Evolutionary conservation across 2,329 filamentous ascomycete genomes (phyloP), one percentile per base, ranked within the genome.

Genomic region (Aspergillus proliferans): DNA sequence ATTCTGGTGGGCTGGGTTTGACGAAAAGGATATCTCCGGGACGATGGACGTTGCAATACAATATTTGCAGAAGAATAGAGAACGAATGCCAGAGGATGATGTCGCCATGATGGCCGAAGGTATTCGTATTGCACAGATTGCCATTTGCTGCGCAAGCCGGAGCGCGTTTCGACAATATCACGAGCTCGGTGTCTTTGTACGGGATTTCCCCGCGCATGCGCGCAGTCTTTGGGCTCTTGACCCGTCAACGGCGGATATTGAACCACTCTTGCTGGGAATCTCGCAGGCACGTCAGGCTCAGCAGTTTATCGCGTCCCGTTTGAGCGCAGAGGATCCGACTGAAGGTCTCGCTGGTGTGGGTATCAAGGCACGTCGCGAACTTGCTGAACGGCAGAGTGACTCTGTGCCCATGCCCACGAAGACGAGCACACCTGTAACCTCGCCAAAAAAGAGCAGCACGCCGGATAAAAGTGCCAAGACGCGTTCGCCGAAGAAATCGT

Each of bases 1-100:
- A 44, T 95, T 95, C 62, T 94, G 92, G 66, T 91, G 88, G 70
- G 85, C 85, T 0, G 91, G 90, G 43, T 90, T 86, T 59, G 81
- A 42, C 9, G 10, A 82, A 0, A 67, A 73, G 6, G 82, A 90
- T 48, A 79, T 95, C 3, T 53, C 67, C 2, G 80, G 75, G 24
- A 81, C 87, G 0, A 66, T 93, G 0, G 76, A 86, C 24, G 83
- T 82, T 30, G 85, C 86, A 1, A 74, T 79, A 46, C 75, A 75
- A 33, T 95, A 95, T 58, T 62, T 95, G 10, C 65, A 70, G 1
- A 82, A 86, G 47, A 76, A 81, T 24, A 75, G 77, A 9, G 76
- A 86, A 0, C 70, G 69, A 0, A 83, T 89, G 49, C 77, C 75
- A 0, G 47, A 66, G 0, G 76, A 81, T 19, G 91, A 96, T 60